These are phyloP conservation scores for Zygosaccharomyces sapae DNA, from an alignment of 1,139 yeast species.

Conservation along the genomic window DNA sequence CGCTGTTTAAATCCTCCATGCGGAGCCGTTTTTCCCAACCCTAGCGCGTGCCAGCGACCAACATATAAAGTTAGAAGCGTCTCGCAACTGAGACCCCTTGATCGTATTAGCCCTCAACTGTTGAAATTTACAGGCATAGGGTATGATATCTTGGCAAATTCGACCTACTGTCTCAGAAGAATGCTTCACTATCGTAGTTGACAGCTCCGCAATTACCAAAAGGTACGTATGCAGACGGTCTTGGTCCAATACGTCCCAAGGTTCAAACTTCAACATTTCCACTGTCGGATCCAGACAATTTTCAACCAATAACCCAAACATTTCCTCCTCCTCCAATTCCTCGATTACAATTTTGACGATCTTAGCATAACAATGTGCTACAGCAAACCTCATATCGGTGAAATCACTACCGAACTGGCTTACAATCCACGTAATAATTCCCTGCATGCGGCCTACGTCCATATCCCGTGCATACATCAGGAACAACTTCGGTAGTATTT, in stretches of 20 bases:
- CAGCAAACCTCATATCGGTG: slow-evolving; percentile 34
- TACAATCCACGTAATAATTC: slow-evolving; percentile 44
- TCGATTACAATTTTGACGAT: slow-evolving; percentile 22
- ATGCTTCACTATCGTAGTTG: slow-evolving; percentile 34
- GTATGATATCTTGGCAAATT: slow-evolving; percentile 29
- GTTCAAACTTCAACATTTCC: slow-evolving; percentile 16
- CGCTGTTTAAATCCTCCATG: slow-evolving; percentile 21
- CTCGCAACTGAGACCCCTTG: slow-evolving; percentile 68
- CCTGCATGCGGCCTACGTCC: slow-evolving; percentile 41
- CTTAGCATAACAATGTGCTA: slow-evolving; percentile 37
- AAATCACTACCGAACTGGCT: slow-evolving; percentile 34
- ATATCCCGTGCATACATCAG: slow-evolving; percentile 19
- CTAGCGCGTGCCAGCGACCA: slow-evolving; percentile 54
- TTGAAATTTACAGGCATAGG: slow-evolving; percentile 48
- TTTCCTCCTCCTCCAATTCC: slow-evolving; percentile 23
- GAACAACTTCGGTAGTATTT: slow-evolving; percentile 32
- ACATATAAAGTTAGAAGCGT: slow-evolving; percentile 74
- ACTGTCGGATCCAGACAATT: slow-evolving; percentile 22
- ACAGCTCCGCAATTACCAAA: slow-evolving; percentile 37
- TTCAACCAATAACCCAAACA: slow-evolving; percentile 27
- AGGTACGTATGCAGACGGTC: slow-evolving; percentile 35
- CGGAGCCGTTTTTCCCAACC: slow-evolving; percentile 31
- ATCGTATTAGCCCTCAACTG: slow-evolving; percentile 48
- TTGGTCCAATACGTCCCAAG: slow-evolving; percentile 30
- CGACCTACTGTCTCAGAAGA: slow-evolving; percentile 9